Conservation (phyloP, 2,329 filamentous ascomycete genomes). For the Epichloe hybrida region DNA sequence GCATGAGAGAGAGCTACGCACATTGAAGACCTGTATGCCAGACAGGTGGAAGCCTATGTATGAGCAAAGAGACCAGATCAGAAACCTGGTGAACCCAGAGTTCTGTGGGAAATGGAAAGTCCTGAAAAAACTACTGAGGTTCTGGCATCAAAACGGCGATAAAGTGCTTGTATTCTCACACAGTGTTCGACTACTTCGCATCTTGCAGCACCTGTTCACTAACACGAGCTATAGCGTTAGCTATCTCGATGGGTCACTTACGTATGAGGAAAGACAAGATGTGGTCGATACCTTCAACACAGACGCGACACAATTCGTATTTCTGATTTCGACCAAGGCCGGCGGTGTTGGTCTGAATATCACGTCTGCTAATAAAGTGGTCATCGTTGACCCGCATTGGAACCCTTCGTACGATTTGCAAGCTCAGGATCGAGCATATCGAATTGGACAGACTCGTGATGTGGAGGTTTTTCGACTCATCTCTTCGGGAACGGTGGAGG, state of each 20-base stretch:
- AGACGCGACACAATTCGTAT: constrained; percentile 78
- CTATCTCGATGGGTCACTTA: constrained; percentile 77
- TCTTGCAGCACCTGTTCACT: constrained; percentile 74
- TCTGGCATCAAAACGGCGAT: constrained; percentile 82
- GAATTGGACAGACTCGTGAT: constrained; percentile 83
- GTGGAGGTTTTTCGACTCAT: constrained; percentile 93
- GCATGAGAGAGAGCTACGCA: constrained; percentile 62
- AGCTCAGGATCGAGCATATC: constrained; percentile 89
- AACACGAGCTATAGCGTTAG: constrained; percentile 83
- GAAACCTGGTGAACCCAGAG: constrained; percentile 71
- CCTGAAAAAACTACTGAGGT: constrained; percentile 68
- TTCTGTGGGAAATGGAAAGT: constrained; percentile 98
- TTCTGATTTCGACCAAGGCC: constrained; percentile 86
- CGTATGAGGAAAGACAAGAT: constrained; percentile 67
- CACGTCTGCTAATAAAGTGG: constrained; percentile 93
- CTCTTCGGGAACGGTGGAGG: constrained; percentile 84
- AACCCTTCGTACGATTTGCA: constrained; percentile 91
- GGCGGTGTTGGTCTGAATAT: constrained; percentile 94
- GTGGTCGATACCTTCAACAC: constrained; percentile 86
- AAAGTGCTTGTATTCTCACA: constrained; percentile 95
- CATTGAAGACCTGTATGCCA: constrained; percentile 62
- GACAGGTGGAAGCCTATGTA: constrained; percentile 63
- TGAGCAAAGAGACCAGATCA: constrained; percentile 59
- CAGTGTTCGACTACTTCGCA: constrained; percentile 70
- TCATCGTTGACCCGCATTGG: constrained; percentile 95